phyloP scores from a whole-genome alignment of 805 yeast genomes.

The Yarrowia sp. region DNA sequence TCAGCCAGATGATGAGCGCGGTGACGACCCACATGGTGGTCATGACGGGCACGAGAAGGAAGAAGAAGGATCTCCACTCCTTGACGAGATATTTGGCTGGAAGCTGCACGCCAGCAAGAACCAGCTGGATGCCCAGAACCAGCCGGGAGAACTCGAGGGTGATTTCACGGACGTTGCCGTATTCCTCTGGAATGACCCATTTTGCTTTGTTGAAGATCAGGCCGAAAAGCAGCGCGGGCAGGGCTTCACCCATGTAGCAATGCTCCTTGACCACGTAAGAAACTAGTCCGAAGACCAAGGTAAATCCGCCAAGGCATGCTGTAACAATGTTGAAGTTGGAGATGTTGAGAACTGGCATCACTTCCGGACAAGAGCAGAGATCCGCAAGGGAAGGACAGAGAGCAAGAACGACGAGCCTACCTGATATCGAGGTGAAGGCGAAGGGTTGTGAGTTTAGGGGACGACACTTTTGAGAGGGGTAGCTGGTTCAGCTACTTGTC shows the following conservation, averaged over 20 bases:
- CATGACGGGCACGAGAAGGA: slow-evolving; percentile 67
- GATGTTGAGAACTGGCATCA: slow-evolving; percentile 20
- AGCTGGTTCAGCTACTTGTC: slow-evolving; percentile 5
- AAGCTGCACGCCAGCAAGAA: slow-evolving; percentile 69
- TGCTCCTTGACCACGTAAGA: slow-evolving; percentile 60
- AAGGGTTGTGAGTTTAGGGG: background rate
- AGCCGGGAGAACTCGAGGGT: slow-evolving; percentile 61
- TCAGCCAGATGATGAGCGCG: slow-evolving; percentile 59
- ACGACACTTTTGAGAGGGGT: slow-evolving; percentile 24
- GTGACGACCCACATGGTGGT: slow-evolving; percentile 66
- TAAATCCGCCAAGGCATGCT: slow-evolving; percentile 61
- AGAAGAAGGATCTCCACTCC: slow-evolving; percentile 57
- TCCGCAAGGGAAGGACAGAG: background rate
- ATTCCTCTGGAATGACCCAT: slow-evolving; percentile 56
- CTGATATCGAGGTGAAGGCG: slow-evolving; percentile 26
- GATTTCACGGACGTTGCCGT: slow-evolving; percentile 49
- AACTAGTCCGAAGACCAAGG: slow-evolving; percentile 55
- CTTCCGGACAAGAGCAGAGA: background rate
- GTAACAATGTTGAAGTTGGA: slow-evolving; percentile 45
- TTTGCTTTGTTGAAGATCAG: slow-evolving; percentile 54
- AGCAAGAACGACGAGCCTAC: slow-evolving; percentile 7
- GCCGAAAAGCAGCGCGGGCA: slow-evolving; percentile 64
- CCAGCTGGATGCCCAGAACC: slow-evolving; percentile 67
- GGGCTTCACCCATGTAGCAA: slow-evolving; percentile 63
- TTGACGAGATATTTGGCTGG: slow-evolving; percentile 64